phyloP scores from a whole-genome alignment of 495 filamentous ascomycete genomes.

The Xylona heveae region DNA sequence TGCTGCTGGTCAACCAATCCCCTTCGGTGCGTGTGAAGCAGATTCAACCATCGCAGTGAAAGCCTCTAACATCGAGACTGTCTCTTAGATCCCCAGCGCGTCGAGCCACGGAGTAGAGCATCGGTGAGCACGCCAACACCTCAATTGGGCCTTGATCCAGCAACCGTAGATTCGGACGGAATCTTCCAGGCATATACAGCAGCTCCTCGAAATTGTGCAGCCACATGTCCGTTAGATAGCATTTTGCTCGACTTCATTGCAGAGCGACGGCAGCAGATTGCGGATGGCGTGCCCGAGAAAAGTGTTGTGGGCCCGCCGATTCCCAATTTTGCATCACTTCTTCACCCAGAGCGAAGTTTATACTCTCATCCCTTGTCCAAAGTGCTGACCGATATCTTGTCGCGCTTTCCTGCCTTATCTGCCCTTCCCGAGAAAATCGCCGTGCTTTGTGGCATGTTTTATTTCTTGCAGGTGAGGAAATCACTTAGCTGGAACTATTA shows the following conservation, averaged over 20 bases:
- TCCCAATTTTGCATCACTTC: slow-evolving; percentile 50
- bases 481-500: too few species aligned
- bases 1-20: too few species aligned
- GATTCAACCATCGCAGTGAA: too few species aligned
- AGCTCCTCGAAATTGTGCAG: slow-evolving; percentile 33
- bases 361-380: slow-evolving; percentile 56
- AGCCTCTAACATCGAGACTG: too few species aligned
- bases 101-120: too few species aligned
- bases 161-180: too few species aligned
- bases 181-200: slow-evolving; percentile 20
- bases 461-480: slow-evolving; percentile 1
- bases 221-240: slow-evolving; percentile 51
- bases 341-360: slow-evolving; percentile 37
- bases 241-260: slow-evolving; percentile 58
- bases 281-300: slow-evolving; percentile 32
- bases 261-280: slow-evolving; percentile 39
- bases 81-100: too few species aligned
- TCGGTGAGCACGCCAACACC: too few species aligned
- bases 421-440: slow-evolving; percentile 55
- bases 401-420: slow-evolving; percentile 47
- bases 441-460: slow-evolving; percentile 54
- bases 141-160: too few species aligned
- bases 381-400: slow-evolving; percentile 62
- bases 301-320: slow-evolving; percentile 52
- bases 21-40: too few species aligned